Base-by-base conservation (phyloP, 2,329 filamentous ascomycete genomes). In the Aureobasidium sp. region DNA sequence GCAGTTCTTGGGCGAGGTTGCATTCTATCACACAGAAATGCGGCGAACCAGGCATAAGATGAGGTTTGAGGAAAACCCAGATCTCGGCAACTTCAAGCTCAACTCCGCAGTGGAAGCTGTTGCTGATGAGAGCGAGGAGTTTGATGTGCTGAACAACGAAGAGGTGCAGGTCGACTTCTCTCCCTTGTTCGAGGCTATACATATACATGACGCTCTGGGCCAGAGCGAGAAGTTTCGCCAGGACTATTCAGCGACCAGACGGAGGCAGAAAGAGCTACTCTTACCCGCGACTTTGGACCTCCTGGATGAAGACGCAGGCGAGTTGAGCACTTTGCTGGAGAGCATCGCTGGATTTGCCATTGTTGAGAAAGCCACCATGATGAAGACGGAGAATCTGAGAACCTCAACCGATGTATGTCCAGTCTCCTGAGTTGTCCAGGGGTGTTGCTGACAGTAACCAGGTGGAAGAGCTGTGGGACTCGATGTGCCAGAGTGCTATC, bases 401-500 rank as follows among this genome's bases (percentile, higher is more conserved):
- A 88, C 91, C 31, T 79, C 85, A 12, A 84, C 89, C 67, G 94
- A 99, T 77, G 92, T 93, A 74, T 74, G 84, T 71, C 15, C 17
- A 47, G 20, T 25, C 29, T 6, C 14, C 34, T 64, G 14, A 31
- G 12, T 3, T 22, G 27, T 20, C n/a, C 37, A 31, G 67, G 15
- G 66, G 49, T 67, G 37, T 48, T 34, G 7, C 34, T 29, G 14
- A 41, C 34, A 49, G 9, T 5, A 12, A 57, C 12, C 34, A 92
- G 89, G 86, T 97, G n/a, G 94, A 99, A 71, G 94, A 97, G 75
- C 79, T 99, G 2, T 99, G 94, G 94, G 93, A 97, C 70, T 97
- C 92, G 0, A 94, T 97, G 90, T 97, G 93, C 71, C 90, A 92
- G 70, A 87, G 88, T 48, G 88, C 90, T 0, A 91, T 97, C 67